These are phyloP conservation scores for Cyberlindnera mrakii DNA, from an alignment of 805 yeast genomes.

Conservation along the genomic window DNA sequence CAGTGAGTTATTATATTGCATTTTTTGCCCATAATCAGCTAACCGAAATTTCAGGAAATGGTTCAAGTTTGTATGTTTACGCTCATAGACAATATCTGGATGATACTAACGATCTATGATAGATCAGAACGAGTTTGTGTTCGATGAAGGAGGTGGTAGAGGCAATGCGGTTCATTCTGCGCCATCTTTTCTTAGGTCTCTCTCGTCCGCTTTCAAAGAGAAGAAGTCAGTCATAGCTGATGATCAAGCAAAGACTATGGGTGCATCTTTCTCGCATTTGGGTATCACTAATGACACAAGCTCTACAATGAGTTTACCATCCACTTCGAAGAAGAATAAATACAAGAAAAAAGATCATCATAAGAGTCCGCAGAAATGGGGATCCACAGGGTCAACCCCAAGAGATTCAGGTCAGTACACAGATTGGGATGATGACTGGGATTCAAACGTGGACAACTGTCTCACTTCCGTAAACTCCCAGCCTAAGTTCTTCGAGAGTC, in stretches of 20 bases:
- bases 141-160: conserved; percentile 63
- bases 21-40: not conserved
- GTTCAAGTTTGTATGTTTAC: conserved; percentile 27
- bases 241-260: conserved; percentile 34
- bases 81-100: not conserved
- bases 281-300: conserved; percentile 27
- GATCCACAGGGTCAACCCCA: conserved; percentile 16
- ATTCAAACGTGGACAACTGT: conserved; percentile 57
- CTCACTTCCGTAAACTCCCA: conserved; percentile 19
- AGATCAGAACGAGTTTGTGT: conserved; percentile 50
- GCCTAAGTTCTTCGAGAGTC: conserved; percentile 26
- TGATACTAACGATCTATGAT: not conserved
- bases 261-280: conserved; percentile 53
- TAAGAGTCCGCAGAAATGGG: conserved; percentile 6
- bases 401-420: conserved; percentile 38
- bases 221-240: conserved; percentile 29
- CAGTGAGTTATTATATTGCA: conserved; percentile 8
- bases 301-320: conserved; percentile 4
- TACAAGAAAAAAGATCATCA: conserved; percentile 3
- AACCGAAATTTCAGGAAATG: conserved; percentile 30
- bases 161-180: conserved; percentile 49
- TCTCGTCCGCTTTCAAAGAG: conserved; percentile 24
- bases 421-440: conserved; percentile 91
- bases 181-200: conserved; percentile 22
- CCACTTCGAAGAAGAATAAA: conserved; percentile 12